These are phyloP conservation scores for Dictyophora rubrovolvata DNA, from an alignment of 768 basidiomycete genomes.

Conservation along the genomic window DNA sequence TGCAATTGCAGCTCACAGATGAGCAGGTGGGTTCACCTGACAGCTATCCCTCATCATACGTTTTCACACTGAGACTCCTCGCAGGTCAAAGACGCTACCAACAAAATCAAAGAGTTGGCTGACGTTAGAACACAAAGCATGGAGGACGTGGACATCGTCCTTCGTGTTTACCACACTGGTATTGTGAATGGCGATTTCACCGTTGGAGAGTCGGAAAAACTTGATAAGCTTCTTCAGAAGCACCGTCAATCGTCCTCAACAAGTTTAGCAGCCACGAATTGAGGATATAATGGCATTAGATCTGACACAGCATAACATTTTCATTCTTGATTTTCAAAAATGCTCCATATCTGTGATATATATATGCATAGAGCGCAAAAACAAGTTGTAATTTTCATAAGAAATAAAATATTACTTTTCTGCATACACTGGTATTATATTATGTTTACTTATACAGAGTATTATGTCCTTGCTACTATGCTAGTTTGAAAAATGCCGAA, in stretches of 20 bases:
- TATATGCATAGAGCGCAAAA: not conserved
- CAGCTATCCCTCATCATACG: not conserved
- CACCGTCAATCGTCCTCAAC: conserved; percentile 42
- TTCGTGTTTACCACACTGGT: conserved; percentile 92
- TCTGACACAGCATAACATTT: not conserved
- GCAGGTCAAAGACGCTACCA: conserved; percentile 94
- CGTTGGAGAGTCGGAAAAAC: conserved; percentile 86
- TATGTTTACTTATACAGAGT: not conserved
- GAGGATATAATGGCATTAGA: not conserved
- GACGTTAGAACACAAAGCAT: conserved; percentile 97
- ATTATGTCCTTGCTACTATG: not conserved
- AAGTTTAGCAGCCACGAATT: not conserved
- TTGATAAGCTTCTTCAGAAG: conserved; percentile 76
- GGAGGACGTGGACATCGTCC: conserved; percentile 96
- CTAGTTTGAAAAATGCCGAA: not conserved
- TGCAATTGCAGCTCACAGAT: conserved; percentile 81
- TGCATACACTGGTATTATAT: not conserved
- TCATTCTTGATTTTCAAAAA: not conserved
- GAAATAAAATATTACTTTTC: not conserved
- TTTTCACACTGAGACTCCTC: not conserved
- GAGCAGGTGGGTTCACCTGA: conserved; percentile 52
- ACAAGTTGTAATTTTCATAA: not conserved
- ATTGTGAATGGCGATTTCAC: conserved; percentile 87
- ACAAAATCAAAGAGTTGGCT: conserved; percentile 99
- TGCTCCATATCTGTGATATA: not conserved